Evolutionary conservation across 768 basidiomycete genomes (phyloP).

Genomic region (Xerocomellus dryophilus): DNA sequence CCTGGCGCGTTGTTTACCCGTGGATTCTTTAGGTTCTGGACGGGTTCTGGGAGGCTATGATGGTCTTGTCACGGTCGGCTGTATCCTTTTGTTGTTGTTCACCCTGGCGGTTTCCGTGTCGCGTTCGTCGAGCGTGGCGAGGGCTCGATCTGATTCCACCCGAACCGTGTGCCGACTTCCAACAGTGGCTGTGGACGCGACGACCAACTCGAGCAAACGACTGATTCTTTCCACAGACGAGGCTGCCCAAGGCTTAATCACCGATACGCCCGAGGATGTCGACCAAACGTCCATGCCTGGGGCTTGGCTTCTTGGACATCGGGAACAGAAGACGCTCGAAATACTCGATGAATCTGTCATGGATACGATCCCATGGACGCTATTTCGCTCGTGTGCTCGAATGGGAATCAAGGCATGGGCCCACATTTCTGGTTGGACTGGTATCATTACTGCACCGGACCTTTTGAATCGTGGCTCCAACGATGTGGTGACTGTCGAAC

Average conservation of each 20-base stretch:
- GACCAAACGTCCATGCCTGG: background rate
- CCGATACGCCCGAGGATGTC: background rate
- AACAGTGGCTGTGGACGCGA: background rate
- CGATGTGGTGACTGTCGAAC: background rate
- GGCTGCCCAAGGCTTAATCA: background rate
- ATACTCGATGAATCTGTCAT: background rate
- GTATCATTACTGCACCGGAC: background rate
- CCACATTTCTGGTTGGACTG: background rate
- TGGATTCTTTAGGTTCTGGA: background rate
- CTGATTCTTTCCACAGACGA: background rate
- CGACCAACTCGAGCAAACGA: background rate
- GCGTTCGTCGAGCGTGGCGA: background rate
- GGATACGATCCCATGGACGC: background rate
- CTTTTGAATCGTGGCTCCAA: background rate
- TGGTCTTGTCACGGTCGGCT: background rate
- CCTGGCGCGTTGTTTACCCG: background rate
- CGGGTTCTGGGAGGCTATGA: background rate
- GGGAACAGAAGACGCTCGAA: background rate
- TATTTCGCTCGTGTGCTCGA: background rate
- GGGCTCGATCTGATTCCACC: background rate
- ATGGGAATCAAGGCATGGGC: background rate
- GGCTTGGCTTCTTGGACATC: background rate
- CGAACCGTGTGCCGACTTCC: background rate
- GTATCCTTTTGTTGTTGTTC: conserved; percentile 5
- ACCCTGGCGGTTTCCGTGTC: background rate